Evolutionary conservation across 2,329 filamentous ascomycete genomes (phyloP), one percentile per base, ranked within the genome.

Genomic region (Ceratocystis colombiana): DNA sequence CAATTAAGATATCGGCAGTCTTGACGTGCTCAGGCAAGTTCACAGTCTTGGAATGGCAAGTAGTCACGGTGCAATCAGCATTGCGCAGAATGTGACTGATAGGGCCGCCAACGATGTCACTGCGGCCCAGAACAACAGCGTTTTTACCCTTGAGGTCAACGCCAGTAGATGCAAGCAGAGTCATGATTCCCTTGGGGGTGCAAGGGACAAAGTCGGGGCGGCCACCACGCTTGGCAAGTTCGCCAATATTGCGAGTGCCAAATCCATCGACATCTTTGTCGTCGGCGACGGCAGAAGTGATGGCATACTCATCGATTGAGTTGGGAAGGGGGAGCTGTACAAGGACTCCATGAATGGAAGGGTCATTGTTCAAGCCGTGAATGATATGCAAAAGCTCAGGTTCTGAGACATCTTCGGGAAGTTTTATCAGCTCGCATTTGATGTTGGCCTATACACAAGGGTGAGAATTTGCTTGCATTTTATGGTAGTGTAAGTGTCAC

Each of bases 241-340:
- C 93, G 70, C 94, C 94, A 74, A 99, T 96, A 79, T 96, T 99
- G 73, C 82, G 83, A 66, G 90, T 88, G 66, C 94, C 93, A 73
- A 99, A 99, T 64, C 94, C 94, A 77, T 99, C 94, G 64, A 99
- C 94, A 79, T 99, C 94, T 79, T 99, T 99, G 77, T 94, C 89
- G 72, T 93, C 88, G 55, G 89, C 83, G 20, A 99, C 94, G 22
- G 90, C 88, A 62, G 91, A 96, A 41, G 94, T 99, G 73, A 99
- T 81, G 53, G 83, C 80, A 75, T 96, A 90, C 79, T 99, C 94
- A 68, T 91, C 90, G 72, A 99, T 87, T 75, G 95, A 88, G 72
- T 85, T 85, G 20, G 94, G 94, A 22, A 99, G 80, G 46, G 94
- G 94, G 68, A 99, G 78, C 77, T 99, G 94, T 59, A 99, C 92